Evolutionary conservation across 257 asterid species (phyloP).

Genomic region (Linaria vulgaris): DNA sequence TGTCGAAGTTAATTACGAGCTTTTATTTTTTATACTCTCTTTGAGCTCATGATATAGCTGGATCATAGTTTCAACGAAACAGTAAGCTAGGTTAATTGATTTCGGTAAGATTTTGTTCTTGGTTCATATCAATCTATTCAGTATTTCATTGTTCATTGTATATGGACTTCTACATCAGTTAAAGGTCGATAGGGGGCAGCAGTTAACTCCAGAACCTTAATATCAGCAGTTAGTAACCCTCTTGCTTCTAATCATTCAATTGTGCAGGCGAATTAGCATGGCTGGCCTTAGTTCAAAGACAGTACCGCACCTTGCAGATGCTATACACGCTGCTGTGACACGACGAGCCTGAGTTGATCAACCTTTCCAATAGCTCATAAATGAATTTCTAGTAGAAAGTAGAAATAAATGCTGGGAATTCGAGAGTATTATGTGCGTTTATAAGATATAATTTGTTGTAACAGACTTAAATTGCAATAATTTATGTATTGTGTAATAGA

Average conservation of each 20-base stretch:
- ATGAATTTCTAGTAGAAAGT: neutral
- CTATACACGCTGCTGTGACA: conserved; percentile 91
- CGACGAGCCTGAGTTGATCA: conserved; percentile 31
- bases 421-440: neutral
- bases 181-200: no score
- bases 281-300: conserved; percentile 93
- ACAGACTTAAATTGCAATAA: neutral
- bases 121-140: neutral
- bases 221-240: neutral
- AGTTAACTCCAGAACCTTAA: neutral
- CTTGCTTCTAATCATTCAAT: conserved; percentile 8
- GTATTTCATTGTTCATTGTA: neutral
- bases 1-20: neutral
- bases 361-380: neutral
- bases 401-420: conserved; percentile 1
- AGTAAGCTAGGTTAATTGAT: no score
- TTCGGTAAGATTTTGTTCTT: neutral
- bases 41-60: neutral
- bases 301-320: conserved; percentile 93
- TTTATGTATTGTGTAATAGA: neutral
- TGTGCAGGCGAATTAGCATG: conserved; percentile 89
- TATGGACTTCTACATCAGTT: no score
- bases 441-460: neutral
- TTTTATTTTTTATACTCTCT: neutral
- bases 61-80: no score